These are phyloP conservation scores for Yamadazyma dendronema DNA, from an alignment of 1,139 yeast genomes.

Conservation along the genomic window DNA sequence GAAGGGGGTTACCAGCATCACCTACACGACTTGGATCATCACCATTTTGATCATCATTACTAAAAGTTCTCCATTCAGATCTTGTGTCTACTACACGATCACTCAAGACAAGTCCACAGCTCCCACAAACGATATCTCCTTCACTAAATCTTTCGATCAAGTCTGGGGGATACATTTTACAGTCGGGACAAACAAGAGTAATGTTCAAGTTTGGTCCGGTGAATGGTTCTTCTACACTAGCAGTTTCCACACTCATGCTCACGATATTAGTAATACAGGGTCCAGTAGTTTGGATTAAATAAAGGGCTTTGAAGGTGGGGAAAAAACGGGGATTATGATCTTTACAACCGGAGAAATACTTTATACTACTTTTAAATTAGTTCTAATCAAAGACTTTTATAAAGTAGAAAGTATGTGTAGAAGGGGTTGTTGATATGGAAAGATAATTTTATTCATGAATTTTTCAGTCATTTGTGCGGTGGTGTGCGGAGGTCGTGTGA, in stretches of 20 bases:
- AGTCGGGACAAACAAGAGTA: conserved; percentile 91
- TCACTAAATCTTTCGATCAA: conserved; percentile 92
- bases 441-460: not conserved
- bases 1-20: conserved; percentile 92
- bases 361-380: conserved; percentile 1
- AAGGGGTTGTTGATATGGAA: conserved; percentile 4
- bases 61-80: conserved; percentile 98
- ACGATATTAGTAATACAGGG: too few relatives aligned
- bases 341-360: conserved; percentile 2
- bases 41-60: conserved; percentile 95
- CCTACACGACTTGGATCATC: conserved; percentile 99
- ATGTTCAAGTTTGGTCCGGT: conserved; percentile 79
- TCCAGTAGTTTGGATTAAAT: too few relatives aligned
- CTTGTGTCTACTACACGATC: conserved; percentile 93
- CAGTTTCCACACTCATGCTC: conserved; percentile 16
- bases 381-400: not conserved
- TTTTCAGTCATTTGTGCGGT: not conserved
- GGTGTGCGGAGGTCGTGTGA: not conserved
- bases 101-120: conserved; percentile 91
- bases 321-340: not conserved
- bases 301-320: too few relatives aligned
- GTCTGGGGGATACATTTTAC: conserved; percentile 94
- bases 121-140: conserved; percentile 96
- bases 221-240: conserved; percentile 29
- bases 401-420: conserved; percentile 1